Evolutionary conservation across 139 green algal species (phyloP).

Genomic region (Nannochloris sp.): DNA sequence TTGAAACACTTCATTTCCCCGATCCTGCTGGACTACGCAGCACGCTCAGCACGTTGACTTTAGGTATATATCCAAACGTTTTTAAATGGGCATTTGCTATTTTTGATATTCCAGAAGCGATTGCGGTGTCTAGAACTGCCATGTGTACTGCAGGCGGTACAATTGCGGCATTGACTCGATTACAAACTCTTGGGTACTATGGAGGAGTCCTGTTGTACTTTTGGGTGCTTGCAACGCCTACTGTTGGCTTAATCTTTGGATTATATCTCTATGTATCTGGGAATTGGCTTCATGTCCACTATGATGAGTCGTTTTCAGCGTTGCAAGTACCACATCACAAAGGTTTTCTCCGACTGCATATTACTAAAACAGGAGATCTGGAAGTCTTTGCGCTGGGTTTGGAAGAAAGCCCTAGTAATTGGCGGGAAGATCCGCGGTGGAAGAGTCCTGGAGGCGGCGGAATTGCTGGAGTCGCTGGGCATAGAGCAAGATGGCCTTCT

Average conservation of each 20-base stretch:
- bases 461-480: slow-evolving; percentile 11
- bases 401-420: slow-evolving; percentile 53
- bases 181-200: slow-evolving; percentile 74
- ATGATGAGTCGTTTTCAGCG: slow-evolving; percentile 76
- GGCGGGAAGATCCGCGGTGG: slow-evolving; percentile 73
- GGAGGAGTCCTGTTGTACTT: slow-evolving; percentile 78
- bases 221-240: slow-evolving; percentile 81
- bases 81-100: slow-evolving; percentile 66
- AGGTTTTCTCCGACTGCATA: slow-evolving; percentile 69
- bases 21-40: slow-evolving; percentile 66
- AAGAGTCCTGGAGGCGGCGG: slow-evolving; percentile 39
- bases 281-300: slow-evolving; percentile 71
- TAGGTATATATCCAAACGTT: slow-evolving; percentile 63
- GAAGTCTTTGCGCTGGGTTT: slow-evolving; percentile 31
- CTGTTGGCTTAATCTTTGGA: slow-evolving; percentile 76
- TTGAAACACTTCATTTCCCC: slow-evolving; percentile 70
- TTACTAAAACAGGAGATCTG: slow-evolving; percentile 40
- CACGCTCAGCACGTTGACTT: slow-evolving; percentile 36
- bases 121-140: slow-evolving; percentile 59
- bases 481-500: slow-evolving; percentile 34
- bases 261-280: slow-evolving; percentile 74
- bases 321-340: slow-evolving; percentile 72
- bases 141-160: slow-evolving; percentile 44
- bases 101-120: slow-evolving; percentile 77
- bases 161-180: slow-evolving; percentile 39